Conservation (phyloP, 768 basidiomycete species). For the Hericium rajendrae region DNA sequence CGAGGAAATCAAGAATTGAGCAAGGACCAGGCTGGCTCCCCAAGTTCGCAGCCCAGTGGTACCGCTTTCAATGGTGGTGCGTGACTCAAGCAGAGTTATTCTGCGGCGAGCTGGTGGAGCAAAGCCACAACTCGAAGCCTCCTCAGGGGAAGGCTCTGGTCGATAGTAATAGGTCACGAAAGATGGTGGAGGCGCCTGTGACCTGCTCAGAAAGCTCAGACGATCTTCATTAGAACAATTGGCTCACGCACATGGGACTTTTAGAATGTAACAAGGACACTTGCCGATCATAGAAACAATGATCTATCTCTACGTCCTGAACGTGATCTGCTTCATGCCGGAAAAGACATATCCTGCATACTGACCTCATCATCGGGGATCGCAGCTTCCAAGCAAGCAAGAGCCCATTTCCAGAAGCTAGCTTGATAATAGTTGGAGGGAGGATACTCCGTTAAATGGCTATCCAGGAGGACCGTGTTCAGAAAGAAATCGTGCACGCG, state of each 20-base stretch:
- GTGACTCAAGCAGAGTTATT: conserved; percentile 63
- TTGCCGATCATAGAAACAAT: conserved; percentile 55
- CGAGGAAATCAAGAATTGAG: conserved; percentile 47
- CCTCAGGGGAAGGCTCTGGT: conserved; percentile 1
- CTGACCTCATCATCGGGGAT: conserved; percentile 36
- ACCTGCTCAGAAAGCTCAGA: neutral
- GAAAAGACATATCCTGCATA: neutral
- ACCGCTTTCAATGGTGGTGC: conserved; percentile 61
- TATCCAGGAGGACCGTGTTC: conserved; percentile 36
- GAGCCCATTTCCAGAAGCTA: conserved; percentile 67
- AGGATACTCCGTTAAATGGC: conserved; percentile 47
- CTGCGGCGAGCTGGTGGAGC: conserved; percentile 22
- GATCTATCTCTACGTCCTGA: conserved; percentile 54
- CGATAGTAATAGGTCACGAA: conserved; percentile 64
- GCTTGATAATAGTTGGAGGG: conserved; percentile 56
- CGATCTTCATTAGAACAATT: neutral
- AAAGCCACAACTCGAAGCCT: too few relatives aligned
- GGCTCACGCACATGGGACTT: conserved; percentile 18
- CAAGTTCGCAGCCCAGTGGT: conserved; percentile 78
- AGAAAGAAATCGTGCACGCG: conserved; percentile 49
- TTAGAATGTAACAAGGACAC: conserved; percentile 30
- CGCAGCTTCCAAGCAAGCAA: conserved; percentile 42
- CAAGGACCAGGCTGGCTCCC: conserved; percentile 60
- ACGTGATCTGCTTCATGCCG: conserved; percentile 8
- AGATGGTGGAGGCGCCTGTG: conserved; percentile 35